Evolutionary conservation across 192 early-diverging fungal species (phyloP), one percentile per base, ranked within the genome.

Genomic region (Jimgerdemannia flammicorona): DNA sequence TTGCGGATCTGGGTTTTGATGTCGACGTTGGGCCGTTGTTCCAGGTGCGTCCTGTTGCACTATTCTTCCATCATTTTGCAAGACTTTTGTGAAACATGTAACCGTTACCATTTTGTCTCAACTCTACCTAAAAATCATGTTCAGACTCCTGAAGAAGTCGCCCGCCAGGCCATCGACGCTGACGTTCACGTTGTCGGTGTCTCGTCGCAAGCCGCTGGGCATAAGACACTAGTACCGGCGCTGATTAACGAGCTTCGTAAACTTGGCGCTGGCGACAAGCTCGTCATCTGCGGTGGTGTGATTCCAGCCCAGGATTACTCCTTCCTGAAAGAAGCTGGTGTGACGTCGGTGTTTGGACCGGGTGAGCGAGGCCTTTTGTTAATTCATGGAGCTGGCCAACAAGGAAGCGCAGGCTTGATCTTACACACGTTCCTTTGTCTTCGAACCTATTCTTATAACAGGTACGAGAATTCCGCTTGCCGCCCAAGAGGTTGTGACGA

Each of bases 1-100:
- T 95, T 73, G 93, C 94, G 10, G 95, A 96, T 82, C 85, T 96
- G 43, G 95, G 95, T 43, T 96, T 95, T 75, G 95, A 96, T 84
- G 95, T 96, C 20, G 95, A 96, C 78, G 91, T 96, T 10, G 94
- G 94, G 17, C 94, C 95, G 39, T 78, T 96, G 59, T 96, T 96
- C 89, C 91, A 75, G 74, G 74, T 75, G 69, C 29, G 7, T 54
- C 44, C n/a, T 29, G 6, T 20, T 3, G 3, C 6, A 8, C 29
- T 6, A 40, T 9, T 79, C 20, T 80, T 3, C 6, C 41, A 81
- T 3, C 4, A n/a, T 3, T 68, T 2, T 77, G 19, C 66, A 18
- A 41, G 40, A 44, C 19, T 29, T 29, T 29, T 29, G 29, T 29
- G 29, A 29, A 29, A 29, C 29, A 29, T 29, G 64, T 65, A 65